Percentiles rank a stretch among this genome's conserved stretches.
phyloP scores from a whole-genome alignment of 2,329 filamentous ascomycete species.

The Cercospora beticola region DNA sequence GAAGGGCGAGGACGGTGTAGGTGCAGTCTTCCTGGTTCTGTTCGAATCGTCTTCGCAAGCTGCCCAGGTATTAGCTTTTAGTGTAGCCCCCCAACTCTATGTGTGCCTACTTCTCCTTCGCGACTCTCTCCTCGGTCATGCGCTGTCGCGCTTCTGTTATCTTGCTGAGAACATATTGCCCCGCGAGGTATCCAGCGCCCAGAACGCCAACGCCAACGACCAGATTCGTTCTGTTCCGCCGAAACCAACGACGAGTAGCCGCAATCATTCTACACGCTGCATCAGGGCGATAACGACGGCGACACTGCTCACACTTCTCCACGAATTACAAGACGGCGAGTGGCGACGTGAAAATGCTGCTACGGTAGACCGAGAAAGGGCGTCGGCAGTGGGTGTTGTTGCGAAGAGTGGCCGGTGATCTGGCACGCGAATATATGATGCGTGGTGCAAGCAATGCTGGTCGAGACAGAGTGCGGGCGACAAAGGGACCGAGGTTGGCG shows the following conservation, averaged over 20 bases:
- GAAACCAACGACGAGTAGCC: conserved; percentile 84
- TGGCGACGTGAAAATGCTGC: not conserved
- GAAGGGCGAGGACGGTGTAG: conserved; percentile 91
- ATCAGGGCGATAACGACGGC: conserved; percentile 9
- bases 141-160: conserved; percentile 91
- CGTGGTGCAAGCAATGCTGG: conserved; percentile 10
- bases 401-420: conserved; percentile 4
- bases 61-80: conserved; percentile 42
- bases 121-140: conserved; percentile 93
- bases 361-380: not conserved
- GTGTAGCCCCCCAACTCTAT: not conserved
- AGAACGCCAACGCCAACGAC: conserved; percentile 84
- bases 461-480: conserved; percentile 2
- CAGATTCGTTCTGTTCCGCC: conserved; percentile 85
- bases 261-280: conserved; percentile 54
- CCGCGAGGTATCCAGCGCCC: conserved; percentile 85
- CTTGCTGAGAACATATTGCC: conserved; percentile 89
- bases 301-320: not conserved
- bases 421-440: conserved; percentile 7
- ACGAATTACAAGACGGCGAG: not conserved
- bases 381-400: not conserved
- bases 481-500: conserved; percentile 6
- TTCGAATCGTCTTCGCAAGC: conserved; percentile 90
- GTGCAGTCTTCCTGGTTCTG: conserved; percentile 99
- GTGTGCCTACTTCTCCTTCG: conserved; percentile 83